Percentiles rank a stretch among this genome's conserved stretches.
These are phyloP conservation scores for Stevia rebaudiana DNA, from an alignment of 140 eudicot species.

Conservation along the genomic window DNA sequence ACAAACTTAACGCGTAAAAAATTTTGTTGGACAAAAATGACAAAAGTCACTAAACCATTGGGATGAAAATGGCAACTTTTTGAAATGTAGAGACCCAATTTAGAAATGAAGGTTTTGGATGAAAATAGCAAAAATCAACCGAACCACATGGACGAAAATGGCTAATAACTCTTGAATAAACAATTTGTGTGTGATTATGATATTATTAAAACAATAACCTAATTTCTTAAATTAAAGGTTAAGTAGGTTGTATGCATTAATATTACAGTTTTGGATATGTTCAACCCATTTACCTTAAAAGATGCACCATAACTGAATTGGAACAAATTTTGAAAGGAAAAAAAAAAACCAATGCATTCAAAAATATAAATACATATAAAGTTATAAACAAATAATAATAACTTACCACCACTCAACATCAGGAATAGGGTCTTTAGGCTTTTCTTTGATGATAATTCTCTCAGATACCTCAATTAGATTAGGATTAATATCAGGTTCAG, in stretches of 20 bases:
- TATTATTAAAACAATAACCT: background rate
- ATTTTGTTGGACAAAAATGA: too few species aligned
- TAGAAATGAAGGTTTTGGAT: too few species aligned
- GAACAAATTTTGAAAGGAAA: too few species aligned
- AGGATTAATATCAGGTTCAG: slow-evolving; percentile 93
- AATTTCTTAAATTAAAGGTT: background rate
- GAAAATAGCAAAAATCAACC: too few species aligned
- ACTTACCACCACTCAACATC: slow-evolving; percentile 96
- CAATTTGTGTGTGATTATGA: background rate
- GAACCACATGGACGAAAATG: too few species aligned
- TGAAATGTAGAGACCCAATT: too few species aligned
- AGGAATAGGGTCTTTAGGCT: slow-evolving; percentile 84
- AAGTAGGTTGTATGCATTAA: background rate
- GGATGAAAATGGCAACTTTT: too few species aligned
- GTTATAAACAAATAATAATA: background rate
- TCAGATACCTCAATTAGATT: slow-evolving; percentile 91
- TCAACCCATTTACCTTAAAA: background rate
- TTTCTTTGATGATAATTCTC: slow-evolving; percentile 71
- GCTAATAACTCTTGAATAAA: too few species aligned
- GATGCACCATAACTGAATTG: too few species aligned
- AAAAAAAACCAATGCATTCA: too few species aligned
- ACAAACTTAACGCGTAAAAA: too few species aligned
- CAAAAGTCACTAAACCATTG: too few species aligned
- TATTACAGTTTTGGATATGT: background rate
- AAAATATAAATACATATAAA: background rate